These are phyloP conservation scores for Lophiotrema nucula DNA, from an alignment of 495 filamentous ascomycete genomes.

Conservation along the genomic window DNA sequence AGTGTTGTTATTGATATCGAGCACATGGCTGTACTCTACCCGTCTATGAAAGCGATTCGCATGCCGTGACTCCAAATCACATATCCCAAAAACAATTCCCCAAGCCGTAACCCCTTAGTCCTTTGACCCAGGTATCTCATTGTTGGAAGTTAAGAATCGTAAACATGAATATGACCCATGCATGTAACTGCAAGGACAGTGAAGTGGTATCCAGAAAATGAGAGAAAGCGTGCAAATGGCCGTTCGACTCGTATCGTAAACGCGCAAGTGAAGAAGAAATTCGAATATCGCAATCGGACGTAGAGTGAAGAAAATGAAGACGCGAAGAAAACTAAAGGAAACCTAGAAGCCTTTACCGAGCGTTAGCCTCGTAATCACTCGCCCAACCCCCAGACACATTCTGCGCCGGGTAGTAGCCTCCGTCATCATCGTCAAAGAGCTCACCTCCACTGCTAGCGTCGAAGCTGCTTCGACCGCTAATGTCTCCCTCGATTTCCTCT, in stretches of 20 bases:
- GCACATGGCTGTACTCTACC: too few relatives aligned
- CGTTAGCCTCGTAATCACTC: slow-evolving; percentile 31
- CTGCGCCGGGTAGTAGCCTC: slow-evolving; percentile 43
- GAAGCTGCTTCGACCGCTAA: slow-evolving; percentile 81
- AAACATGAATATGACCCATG: not conserved
- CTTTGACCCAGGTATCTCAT: too few relatives aligned
- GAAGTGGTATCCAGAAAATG: not conserved
- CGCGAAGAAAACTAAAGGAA: not conserved
- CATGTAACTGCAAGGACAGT: not conserved
- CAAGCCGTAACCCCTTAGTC: too few relatives aligned
- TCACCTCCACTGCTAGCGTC: slow-evolving; percentile 76
- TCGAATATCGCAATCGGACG: too few relatives aligned
- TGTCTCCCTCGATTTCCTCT: slow-evolving; percentile 58
- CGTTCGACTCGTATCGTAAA: not conserved
- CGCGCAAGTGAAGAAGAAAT: not conserved
- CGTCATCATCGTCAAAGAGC: slow-evolving; percentile 56
- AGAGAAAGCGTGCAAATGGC: not conserved
- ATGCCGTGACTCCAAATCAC: too few relatives aligned
- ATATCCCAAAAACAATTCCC: too few relatives aligned
- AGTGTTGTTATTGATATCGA: too few relatives aligned
- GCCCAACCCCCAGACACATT: slow-evolving; percentile 27
- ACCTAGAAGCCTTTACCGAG: not conserved
- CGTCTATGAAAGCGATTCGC: too few relatives aligned
- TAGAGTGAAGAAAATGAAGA: too few relatives aligned
- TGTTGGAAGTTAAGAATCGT: not conserved